These are phyloP conservation scores for Neopestalotiopsis sp. DNA, from an alignment of 2,329 filamentous ascomycete genomes.

Conservation along the genomic window DNA sequence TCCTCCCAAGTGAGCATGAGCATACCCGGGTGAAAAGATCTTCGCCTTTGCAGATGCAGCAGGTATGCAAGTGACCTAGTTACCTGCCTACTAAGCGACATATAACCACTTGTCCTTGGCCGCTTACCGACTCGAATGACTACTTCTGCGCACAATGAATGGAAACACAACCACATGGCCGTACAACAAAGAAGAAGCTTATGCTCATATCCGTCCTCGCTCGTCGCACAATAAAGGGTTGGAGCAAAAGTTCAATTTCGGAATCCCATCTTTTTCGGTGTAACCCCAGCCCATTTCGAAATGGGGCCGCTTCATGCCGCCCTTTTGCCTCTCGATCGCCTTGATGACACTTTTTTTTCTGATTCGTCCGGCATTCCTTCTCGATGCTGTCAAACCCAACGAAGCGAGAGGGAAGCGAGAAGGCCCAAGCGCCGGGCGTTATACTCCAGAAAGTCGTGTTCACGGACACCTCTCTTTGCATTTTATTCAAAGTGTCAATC, in stretches of 20 bases:
- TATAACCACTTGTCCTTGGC: not conserved
- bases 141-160: not conserved
- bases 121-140: not conserved
- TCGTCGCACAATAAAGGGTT: not conserved
- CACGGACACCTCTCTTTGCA: not conserved
- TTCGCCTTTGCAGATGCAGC: not conserved
- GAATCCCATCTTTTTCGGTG: not conserved
- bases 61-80: not conserved
- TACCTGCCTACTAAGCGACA: not conserved
- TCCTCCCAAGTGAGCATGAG: not conserved
- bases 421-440: not conserved
- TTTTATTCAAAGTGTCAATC: not conserved
- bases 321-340: not conserved
- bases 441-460: not conserved
- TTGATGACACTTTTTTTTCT: not conserved
- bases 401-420: not conserved
- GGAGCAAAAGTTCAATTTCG: not conserved
- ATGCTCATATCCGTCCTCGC: not conserved
- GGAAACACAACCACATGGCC: not conserved
- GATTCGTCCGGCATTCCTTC: not conserved
- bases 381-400: not conserved
- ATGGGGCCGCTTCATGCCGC: not conserved
- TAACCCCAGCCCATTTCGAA: not conserved
- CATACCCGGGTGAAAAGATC: not conserved
- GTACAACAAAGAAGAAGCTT: not conserved